Conservation (phyloP, 2,329 filamentous ascomycete species). For the Aspergillus sojae region DNA sequence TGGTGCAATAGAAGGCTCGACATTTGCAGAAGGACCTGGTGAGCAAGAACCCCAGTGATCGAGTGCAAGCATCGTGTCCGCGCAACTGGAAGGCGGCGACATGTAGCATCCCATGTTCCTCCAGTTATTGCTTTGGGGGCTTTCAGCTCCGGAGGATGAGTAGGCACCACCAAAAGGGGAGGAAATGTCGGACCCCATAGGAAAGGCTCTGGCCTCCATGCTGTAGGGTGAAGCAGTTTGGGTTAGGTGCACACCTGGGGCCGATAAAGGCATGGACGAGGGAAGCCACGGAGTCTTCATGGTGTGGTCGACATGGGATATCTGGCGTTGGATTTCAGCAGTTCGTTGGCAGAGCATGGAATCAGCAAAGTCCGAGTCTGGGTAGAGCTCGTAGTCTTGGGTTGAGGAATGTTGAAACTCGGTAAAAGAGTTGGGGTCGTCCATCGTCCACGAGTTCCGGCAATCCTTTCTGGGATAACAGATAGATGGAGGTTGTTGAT, state of each 20-base stretch:
- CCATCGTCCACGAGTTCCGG: slow-evolving; percentile 10
- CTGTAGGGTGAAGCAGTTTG: not conserved
- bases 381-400: slow-evolving; percentile 1
- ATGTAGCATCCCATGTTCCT: slow-evolving; percentile 21
- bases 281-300: not conserved
- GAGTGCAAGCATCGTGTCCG: slow-evolving; percentile 20
- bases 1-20: slow-evolving; percentile 15
- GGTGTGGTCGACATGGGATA: not conserved
- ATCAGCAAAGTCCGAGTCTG: not conserved
- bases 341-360: not conserved
- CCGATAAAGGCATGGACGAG: not conserved
- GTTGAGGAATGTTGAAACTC: not conserved
- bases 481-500: not conserved
- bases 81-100: slow-evolving; percentile 22
- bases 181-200: slow-evolving; percentile 5
- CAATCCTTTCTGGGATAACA: not conserved
- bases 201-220: not conserved
- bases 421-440: slow-evolving; percentile 1
- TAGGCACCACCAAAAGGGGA: slow-evolving; percentile 26
- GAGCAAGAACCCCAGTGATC: slow-evolving; percentile 20
- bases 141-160: slow-evolving; percentile 29
- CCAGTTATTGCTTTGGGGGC: slow-evolving; percentile 24
- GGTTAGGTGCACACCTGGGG: not conserved
- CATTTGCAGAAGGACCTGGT: slow-evolving; percentile 15
- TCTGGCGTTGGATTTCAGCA: slow-evolving; percentile 2